Evolutionary conservation across 495 filamentous ascomycete genomes (phyloP).

Genomic region (Amorphotheca resinae): DNA sequence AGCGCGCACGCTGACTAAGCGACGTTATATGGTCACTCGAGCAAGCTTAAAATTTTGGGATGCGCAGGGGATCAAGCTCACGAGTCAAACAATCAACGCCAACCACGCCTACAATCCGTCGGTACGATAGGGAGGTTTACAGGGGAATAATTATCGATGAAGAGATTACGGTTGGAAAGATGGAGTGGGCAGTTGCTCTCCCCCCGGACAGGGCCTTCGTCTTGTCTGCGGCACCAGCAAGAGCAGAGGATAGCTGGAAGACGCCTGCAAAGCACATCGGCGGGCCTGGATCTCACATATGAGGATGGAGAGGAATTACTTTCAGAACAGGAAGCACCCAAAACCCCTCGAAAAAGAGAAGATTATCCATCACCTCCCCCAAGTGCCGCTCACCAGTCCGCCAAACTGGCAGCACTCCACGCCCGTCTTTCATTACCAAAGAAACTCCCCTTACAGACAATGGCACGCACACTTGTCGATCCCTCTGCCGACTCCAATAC

Average conservation of each 20-base stretch:
- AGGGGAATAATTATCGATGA: constrained; percentile 71
- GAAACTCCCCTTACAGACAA: constrained; percentile 70
- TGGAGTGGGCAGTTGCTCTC: constrained; percentile 61
- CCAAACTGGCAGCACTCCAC: constrained; percentile 89
- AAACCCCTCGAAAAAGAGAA: constrained; percentile 3
- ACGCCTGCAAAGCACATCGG: constrained; percentile 10
- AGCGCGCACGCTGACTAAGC: constrained; percentile 16
- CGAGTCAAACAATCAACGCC: constrained; percentile 18
- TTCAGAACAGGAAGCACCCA: background rate
- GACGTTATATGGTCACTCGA: constrained; percentile 20
- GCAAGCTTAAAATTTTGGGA: constrained; percentile 19
- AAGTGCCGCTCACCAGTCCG: constrained; percentile 54
- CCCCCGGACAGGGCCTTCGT: constrained; percentile 25
- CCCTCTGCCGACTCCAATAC: constrained; percentile 63
- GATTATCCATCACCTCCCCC: constrained; percentile 51
- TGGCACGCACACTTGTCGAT: constrained; percentile 79
- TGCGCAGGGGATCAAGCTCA: constrained; percentile 13
- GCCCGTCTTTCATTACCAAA: constrained; percentile 75
- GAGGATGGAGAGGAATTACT: constrained; percentile 13
- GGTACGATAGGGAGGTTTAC: constrained; percentile 37
- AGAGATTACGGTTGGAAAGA: constrained; percentile 48
- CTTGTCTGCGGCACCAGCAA: constrained; percentile 29
- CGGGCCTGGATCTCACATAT: constrained; percentile 10
- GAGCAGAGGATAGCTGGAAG: constrained; percentile 18
- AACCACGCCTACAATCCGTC: constrained; percentile 18